Percentiles rank a stretch among this genome's conserved stretches.
These are phyloP conservation scores for Daedalea quercina DNA, from an alignment of 768 basidiomycete species.

Conservation along the genomic window DNA sequence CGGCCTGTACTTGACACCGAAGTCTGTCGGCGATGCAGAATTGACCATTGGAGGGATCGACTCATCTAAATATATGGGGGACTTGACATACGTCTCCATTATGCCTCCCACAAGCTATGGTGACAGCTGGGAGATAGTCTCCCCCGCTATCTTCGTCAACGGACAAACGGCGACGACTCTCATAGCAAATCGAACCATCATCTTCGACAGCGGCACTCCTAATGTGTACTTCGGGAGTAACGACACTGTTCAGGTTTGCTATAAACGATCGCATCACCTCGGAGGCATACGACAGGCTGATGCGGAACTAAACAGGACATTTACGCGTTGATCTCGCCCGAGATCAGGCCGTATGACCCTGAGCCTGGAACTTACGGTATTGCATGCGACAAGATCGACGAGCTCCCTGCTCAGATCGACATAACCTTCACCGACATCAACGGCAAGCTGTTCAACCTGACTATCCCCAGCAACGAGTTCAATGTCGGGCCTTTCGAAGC, in stretches of 20 bases:
- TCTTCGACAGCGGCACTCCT: slow-evolving; percentile 54
- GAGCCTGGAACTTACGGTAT: slow-evolving; percentile 52
- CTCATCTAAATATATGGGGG: slow-evolving; percentile 41
- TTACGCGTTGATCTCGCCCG: slow-evolving; percentile 51
- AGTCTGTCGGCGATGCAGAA: slow-evolving; percentile 37
- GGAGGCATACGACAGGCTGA: background rate
- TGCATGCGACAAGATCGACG: slow-evolving; percentile 26
- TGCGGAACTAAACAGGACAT: slow-evolving; percentile 35
- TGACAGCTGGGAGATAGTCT: slow-evolving; percentile 37
- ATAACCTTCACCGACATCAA: slow-evolving; percentile 44
- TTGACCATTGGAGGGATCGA: slow-evolving; percentile 49
- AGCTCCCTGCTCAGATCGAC: slow-evolving; percentile 45
- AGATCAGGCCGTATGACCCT: slow-evolving; percentile 42
- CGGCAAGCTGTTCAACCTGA: slow-evolving; percentile 46
- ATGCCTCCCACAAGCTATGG: slow-evolving; percentile 1
- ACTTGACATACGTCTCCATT: background rate
- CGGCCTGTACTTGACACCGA: slow-evolving; percentile 39
- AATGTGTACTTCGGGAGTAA: slow-evolving; percentile 43
- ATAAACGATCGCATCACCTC: slow-evolving; percentile 1
- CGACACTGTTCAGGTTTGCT: slow-evolving; percentile 36
- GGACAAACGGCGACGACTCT: slow-evolving; percentile 41
- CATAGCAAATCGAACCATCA: slow-evolving; percentile 34
- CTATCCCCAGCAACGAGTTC: slow-evolving; percentile 50
- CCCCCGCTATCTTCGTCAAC: slow-evolving; percentile 43
- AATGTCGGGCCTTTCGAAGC: slow-evolving; percentile 51